Evolutionary conservation across 2,329 filamentous ascomycete genomes (phyloP).

Genomic region (Pochonia chlamydosporia): DNA sequence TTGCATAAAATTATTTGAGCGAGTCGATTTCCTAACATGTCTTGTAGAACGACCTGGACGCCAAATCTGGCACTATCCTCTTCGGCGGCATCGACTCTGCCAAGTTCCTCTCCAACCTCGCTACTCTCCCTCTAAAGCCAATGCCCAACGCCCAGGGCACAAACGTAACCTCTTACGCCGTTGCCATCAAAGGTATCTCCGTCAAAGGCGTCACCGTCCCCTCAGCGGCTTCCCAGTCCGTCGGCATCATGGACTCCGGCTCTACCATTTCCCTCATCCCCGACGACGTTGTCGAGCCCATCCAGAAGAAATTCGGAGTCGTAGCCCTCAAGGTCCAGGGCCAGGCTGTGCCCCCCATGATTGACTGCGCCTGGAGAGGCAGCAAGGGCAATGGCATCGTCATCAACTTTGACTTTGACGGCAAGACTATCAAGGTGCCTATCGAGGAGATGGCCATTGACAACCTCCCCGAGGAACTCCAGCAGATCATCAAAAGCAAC

Average conservation of each 20-base stretch:
- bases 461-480: conserved; percentile 33
- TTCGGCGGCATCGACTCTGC: conserved; percentile 74
- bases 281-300: conserved; percentile 43
- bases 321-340: conserved; percentile 23
- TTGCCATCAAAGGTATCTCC: conserved; percentile 32
- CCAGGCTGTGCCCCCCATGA: conserved; percentile 38
- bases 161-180: conserved; percentile 33
- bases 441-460: conserved; percentile 50
- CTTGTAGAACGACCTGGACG: conserved; percentile 50
- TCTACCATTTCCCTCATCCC: conserved; percentile 67
- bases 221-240: conserved; percentile 30
- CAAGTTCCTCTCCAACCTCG: conserved; percentile 57
- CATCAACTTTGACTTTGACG: conserved; percentile 48
- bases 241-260: conserved; percentile 68
- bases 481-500: conserved; percentile 28
- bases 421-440: conserved; percentile 39
- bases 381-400: conserved; percentile 32
- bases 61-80: conserved; percentile 63
- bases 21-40: no score
- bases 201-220: conserved; percentile 27
- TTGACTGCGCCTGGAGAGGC: conserved; percentile 45
- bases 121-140: conserved; percentile 39
- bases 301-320: conserved; percentile 50
- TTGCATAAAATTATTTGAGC: no score
- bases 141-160: conserved; percentile 34